phyloP scores from a whole-genome alignment of 129 eudicot genomes.

The Pittosporum tobira region DNA sequence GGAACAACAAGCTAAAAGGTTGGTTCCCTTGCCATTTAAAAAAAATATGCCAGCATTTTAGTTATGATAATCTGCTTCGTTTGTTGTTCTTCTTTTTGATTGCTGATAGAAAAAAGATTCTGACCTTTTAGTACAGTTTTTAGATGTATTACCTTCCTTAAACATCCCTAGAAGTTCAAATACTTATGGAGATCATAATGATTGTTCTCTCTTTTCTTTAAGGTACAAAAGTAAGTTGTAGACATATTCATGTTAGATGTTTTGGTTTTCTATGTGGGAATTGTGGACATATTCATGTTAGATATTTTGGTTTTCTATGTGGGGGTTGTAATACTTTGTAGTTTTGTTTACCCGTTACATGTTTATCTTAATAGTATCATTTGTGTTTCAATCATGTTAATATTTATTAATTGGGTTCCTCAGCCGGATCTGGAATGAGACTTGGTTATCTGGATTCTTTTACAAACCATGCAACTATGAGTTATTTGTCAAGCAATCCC shows the following conservation, averaged over 20 bases:
- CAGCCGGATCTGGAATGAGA: slow-evolving; percentile 73
- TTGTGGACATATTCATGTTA: no score
- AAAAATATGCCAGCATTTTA: not conserved
- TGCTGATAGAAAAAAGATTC: not conserved
- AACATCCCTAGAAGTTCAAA: no score
- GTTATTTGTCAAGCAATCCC: slow-evolving; percentile 68
- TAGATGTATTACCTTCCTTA: not conserved
- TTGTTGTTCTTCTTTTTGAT: not conserved
- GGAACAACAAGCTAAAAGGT: slow-evolving; percentile 71
- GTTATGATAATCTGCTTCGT: not conserved
- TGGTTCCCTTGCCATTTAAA: slow-evolving; percentile 9
- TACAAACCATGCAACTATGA: slow-evolving; percentile 83
- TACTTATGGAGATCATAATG: not conserved
- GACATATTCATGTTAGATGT: no score
- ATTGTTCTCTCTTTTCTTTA: not conserved
- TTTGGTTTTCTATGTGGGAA: no score
- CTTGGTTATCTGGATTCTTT: slow-evolving; percentile 63
- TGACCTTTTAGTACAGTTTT: no score
- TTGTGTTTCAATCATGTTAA: not conserved
- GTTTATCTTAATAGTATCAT: not conserved
- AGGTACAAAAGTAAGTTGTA: no score
- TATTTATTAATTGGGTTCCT: slow-evolving; percentile 11
- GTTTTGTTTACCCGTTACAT: not conserved
- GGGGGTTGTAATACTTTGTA: not conserved
- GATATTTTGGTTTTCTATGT: no score